Evolutionary conservation across 495 filamentous ascomycete genomes (phyloP), one percentile per base, ranked within the genome.

Genomic region (Aspergillus funiculosus): DNA sequence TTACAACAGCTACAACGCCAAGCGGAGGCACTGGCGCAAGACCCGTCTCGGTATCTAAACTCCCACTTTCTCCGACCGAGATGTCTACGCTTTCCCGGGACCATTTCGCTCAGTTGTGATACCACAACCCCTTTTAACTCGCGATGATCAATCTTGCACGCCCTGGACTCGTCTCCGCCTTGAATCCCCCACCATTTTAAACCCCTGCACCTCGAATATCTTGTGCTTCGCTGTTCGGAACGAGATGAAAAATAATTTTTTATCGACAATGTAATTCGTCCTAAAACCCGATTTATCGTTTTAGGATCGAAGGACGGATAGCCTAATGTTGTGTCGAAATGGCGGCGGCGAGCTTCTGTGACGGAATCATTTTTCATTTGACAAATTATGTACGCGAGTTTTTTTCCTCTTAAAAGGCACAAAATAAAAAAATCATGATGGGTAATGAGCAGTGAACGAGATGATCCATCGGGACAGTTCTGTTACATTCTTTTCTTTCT

Each of bases 11-110:
- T 98, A 98, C 82, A 98, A 98, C 79, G 92, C 92, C 58, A 98
- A 98, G 85, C 80, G 92, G 66, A 85, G 92, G 71, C 92, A 98
- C 76, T 98, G 92, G 92, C 87, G 92, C 76, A 96, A 98, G 89
- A 97, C 92, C 67, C 86, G 92, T 61, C 86, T 98, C 77, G 91
- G 91, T 57, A 89, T 98, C 73, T 98, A 87, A 78, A 80, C 46
- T 50, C 46, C 53, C 19, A 45, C 45, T 24, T 35, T 44, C 34
- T 39, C 45, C 49, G 42, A 48, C 51, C 55, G 51, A 57, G 52
- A 47, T 57, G 53, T 42, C 42, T 28, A 14, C 44, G 21, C 24
- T 24, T 42, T 42, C 44, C 37, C 39, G 48, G 48, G 42, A 52
- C 46, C 50, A 22, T 51, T 60, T 48, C 46, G 50, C 53, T 56